A percentile compares a stretch with the other conserved stretches of the same genome.
phyloP scores from a whole-genome alignment of 2,329 filamentous ascomycete species.

The Elsinoe perseae region DNA sequence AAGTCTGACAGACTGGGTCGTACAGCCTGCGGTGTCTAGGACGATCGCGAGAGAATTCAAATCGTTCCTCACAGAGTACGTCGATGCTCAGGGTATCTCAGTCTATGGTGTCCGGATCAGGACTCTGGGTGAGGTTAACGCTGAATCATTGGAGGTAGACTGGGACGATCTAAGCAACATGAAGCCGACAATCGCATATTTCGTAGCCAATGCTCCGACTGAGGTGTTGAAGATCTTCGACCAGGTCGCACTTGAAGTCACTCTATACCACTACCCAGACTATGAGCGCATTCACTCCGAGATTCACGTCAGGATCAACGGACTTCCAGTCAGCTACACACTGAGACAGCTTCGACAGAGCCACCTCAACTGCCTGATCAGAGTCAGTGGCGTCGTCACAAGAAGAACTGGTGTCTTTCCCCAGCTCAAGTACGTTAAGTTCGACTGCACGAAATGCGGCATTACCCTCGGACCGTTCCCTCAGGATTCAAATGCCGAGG shows the following conservation, averaged over 20 bases:
- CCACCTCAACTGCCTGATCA: constrained; percentile 90
- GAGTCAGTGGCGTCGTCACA: constrained; percentile 91
- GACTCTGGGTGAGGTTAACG: constrained; percentile 94
- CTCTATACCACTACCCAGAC: constrained; percentile 90
- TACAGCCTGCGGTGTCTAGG: constrained; percentile 78
- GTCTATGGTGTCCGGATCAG: constrained; percentile 93
- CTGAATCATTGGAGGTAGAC: constrained; percentile 90
- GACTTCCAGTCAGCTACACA: constrained; percentile 90
- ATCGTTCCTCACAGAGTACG: constrained; percentile 92
- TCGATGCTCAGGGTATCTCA: constrained; percentile 77
- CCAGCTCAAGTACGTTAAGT: constrained; percentile 97
- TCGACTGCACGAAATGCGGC: constrained; percentile 90
- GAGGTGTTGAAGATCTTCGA: constrained; percentile 96
- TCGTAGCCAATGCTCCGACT: constrained; percentile 88
- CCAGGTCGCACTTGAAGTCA: constrained; percentile 92
- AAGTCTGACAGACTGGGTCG: constrained; percentile 91
- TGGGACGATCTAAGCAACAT: constrained; percentile 85
- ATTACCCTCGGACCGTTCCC: constrained; percentile 91
- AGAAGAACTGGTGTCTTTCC: constrained; percentile 92
- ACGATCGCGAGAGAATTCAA: constrained; percentile 97
- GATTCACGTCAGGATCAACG: constrained; percentile 93
- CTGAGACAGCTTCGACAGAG: constrained; percentile 89
- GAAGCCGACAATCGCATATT: constrained; percentile 91
- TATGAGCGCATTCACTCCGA: constrained; percentile 97
- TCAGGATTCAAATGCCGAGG: constrained; percentile 92